phyloP scores from a whole-genome alignment of 1,139 yeast genomes.

The Yamadazyma jaroonii region DNA sequence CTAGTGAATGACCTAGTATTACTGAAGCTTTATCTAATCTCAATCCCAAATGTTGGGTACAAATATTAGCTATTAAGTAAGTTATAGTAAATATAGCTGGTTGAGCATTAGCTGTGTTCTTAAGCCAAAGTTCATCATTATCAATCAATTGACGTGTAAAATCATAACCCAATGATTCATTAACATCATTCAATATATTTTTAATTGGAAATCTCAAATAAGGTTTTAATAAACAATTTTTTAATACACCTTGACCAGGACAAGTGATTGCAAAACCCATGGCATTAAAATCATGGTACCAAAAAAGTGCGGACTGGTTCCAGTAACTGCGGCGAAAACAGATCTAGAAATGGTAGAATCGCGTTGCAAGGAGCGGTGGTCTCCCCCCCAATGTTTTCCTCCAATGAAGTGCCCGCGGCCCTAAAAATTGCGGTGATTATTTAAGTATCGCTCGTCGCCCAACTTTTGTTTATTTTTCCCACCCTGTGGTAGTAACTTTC shows the following conservation, averaged over 20 bases:
- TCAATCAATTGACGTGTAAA: slow-evolving; percentile 31
- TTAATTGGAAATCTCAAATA: slow-evolving; percentile 17
- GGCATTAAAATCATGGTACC: no score
- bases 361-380: no score
- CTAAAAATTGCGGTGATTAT: no score
- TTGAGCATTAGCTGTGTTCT: slow-evolving; percentile 54
- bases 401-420: no score
- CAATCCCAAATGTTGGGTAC: slow-evolving; percentile 22
- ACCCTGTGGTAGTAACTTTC: no score
- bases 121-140: slow-evolving; percentile 18
- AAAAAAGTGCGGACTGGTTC: no score
- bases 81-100: slow-evolving; percentile 57
- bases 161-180: slow-evolving; percentile 56
- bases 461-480: no score
- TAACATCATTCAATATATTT: slow-evolving; percentile 44
- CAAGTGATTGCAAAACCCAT: slow-evolving; percentile 30
- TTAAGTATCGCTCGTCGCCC: no score
- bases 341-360: no score
- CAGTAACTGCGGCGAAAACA: no score
- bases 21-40: slow-evolving; percentile 22
- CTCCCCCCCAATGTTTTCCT: no score
- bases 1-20: slow-evolving; percentile 57
- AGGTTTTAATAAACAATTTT: slow-evolving; percentile 27
- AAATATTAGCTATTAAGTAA: slow-evolving; percentile 30
- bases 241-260: slow-evolving; percentile 43